phyloP scores from a whole-genome alignment of 345 rosid genomes.

The Microcos paniculata region DNA sequence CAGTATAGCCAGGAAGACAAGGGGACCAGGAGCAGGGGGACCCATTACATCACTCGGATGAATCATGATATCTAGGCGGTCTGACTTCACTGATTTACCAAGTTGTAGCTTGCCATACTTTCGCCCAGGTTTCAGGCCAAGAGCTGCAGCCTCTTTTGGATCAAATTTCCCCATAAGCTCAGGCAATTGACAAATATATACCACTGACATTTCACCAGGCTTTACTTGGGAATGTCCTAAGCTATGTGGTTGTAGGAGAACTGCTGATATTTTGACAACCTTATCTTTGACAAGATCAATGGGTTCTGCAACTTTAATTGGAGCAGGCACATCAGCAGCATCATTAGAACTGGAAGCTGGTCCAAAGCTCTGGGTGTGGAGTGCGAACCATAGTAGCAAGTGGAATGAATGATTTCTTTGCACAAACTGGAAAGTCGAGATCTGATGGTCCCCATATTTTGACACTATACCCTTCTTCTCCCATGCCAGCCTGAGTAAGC shows the following conservation, averaged over 20 bases:
- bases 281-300: slow-evolving; percentile 69
- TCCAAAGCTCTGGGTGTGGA: slow-evolving; percentile 81
- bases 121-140: slow-evolving; percentile 83
- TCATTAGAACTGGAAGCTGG: slow-evolving; percentile 36
- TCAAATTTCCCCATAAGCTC: slow-evolving; percentile 86
- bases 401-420: slow-evolving; percentile 91
- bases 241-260: slow-evolving; percentile 47
- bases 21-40: slow-evolving; percentile 86
- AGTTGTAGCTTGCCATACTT: slow-evolving; percentile 72
- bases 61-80: slow-evolving; percentile 60
- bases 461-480: slow-evolving; percentile 91
- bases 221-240: slow-evolving; percentile 37
- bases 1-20: slow-evolving; percentile 86
- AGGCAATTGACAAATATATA: slow-evolving; percentile 83
- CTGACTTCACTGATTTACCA: slow-evolving; percentile 86
- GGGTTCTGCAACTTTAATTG: slow-evolving; percentile 40
- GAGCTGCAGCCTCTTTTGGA: slow-evolving; percentile 69
- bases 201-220: slow-evolving; percentile 78
- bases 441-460: slow-evolving; percentile 98
- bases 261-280: slow-evolving; percentile 83
- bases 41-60: slow-evolving; percentile 98
- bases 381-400: slow-evolving; percentile 98
- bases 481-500: slow-evolving; percentile 87
- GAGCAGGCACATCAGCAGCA: slow-evolving; percentile 33
- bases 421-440: slow-evolving; percentile 79